Evolutionary conservation across 257 asterid genomes (phyloP), one percentile per base, ranked within the genome.

Genomic region (Ligustrum vulgare): DNA sequence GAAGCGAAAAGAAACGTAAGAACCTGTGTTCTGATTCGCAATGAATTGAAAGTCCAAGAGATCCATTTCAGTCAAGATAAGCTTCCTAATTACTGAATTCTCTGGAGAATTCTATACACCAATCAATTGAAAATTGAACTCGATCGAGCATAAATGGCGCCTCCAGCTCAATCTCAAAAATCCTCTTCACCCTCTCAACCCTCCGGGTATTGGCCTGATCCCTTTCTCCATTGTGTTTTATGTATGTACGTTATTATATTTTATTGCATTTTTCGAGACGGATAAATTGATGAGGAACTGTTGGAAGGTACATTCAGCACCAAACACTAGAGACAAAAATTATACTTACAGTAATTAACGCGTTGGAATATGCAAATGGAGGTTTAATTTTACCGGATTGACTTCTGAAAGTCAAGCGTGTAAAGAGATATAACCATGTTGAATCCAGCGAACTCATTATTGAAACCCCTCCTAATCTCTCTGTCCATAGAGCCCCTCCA

Each of bases 161-260:
- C 99, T 65, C 97, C 98, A 78, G 88, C 96, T 86, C 93, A 87
- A 75, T 74, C 91, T 75, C 87, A 88, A 37, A 91, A 98, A 87
- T 88, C 94, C 58, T 84, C 94, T 78, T 95, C 99, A 60, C 97
- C 99, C 70, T 95, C 99, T 82, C 99, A 95, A 84, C 99, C 99
- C 8, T 95, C 99, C 28, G 99, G 99, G 99, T 95, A 82, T 36
- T 67, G 25, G 66, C 34, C 65, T 41, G 32, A 62, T 82, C 66
- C 65, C 70, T 22, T 25, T 72, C 37, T 65, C 36, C 35, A 0
- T 73, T 34, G 4, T n/a, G 13, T 51, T 54, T 0, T 49, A 5
- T 74, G 7, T 31, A 10, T 45, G 6, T 36, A 11, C 31, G 37
- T 60, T 41, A 49, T 66, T 15, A 1, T 8, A 5, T 16, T 37